phyloP scores from a whole-genome alignment of 257 asterid genomes.

The Eustoma russellianum region DNA sequence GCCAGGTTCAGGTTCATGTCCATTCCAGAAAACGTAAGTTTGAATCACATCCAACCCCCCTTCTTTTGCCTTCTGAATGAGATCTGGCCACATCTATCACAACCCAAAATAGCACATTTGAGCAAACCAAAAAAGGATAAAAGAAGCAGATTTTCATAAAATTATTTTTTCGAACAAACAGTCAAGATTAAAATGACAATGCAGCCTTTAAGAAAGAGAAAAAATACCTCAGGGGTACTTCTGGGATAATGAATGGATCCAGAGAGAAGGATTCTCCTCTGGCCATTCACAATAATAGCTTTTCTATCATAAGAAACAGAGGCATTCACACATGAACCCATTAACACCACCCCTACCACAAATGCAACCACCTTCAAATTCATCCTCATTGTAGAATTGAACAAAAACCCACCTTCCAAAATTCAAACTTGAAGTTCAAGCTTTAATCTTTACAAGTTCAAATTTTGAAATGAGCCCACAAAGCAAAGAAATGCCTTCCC shows the following conservation, averaged over 20 bases:
- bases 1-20: slow-evolving; percentile 92
- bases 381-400: slow-evolving; percentile 12
- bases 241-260: slow-evolving; percentile 35
- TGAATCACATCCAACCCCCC: slow-evolving; percentile 95
- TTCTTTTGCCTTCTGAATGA: slow-evolving; percentile 88
- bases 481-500: slow-evolving; percentile 8
- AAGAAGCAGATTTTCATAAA: too few relatives aligned
- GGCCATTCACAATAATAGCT: slow-evolving; percentile 23
- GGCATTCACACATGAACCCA: slow-evolving; percentile 18
- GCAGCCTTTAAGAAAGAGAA: slow-evolving; percentile 10
- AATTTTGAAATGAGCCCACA: not conserved
- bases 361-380: slow-evolving; percentile 15
- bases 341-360: slow-evolving; percentile 16
- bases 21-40: slow-evolving; percentile 97
- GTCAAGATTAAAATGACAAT: not conserved
- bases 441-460: slow-evolving; percentile 8
- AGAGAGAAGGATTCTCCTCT: slow-evolving; percentile 27
- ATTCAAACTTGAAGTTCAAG: slow-evolving; percentile 7
- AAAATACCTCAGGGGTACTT: slow-evolving; percentile 64
- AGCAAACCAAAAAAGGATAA: too few relatives aligned
- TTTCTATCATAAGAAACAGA: slow-evolving; percentile 25
- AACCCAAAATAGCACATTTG: slow-evolving; percentile 10
- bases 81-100: slow-evolving; percentile 94
- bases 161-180: too few relatives aligned
- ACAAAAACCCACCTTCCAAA: not conserved